Conservation (phyloP, 2,329 filamentous ascomycete genomes). For the Pyrenochaeta sp. region DNA sequence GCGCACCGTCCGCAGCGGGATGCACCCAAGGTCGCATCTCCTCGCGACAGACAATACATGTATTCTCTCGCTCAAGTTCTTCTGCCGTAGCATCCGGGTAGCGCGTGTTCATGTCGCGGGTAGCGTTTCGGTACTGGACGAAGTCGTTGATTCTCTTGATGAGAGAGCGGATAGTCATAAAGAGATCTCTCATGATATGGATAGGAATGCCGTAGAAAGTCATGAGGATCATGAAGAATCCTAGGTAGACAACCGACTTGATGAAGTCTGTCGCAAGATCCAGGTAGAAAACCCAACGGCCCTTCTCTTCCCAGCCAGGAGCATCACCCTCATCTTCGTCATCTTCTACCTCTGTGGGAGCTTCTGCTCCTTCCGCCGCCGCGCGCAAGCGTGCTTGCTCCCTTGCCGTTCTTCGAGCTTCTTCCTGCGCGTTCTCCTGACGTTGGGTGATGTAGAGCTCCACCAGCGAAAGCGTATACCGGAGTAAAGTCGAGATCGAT, state of each 20-base stretch:
- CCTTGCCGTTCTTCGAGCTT: conserved; percentile 50
- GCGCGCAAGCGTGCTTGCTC: conserved; percentile 75
- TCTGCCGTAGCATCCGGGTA: conserved; percentile 91
- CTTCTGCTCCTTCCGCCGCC: conserved; percentile 49
- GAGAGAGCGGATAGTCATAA: conserved; percentile 92
- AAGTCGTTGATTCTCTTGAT: conserved; percentile 88
- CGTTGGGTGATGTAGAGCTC: conserved; percentile 78
- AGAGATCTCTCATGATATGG: conserved; percentile 94
- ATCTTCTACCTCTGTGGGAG: conserved; percentile 63
- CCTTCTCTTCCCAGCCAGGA: conserved; percentile 95
- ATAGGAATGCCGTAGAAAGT: conserved; percentile 95
- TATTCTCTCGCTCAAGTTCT: conserved; percentile 85
- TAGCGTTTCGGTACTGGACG: conserved; percentile 87
- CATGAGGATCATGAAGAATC: conserved; percentile 92
- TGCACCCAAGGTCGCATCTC: conserved; percentile 86
- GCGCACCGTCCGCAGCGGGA: conserved; percentile 52
- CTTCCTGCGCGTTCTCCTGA: conserved; percentile 72
- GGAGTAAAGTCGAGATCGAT: conserved; percentile 78
- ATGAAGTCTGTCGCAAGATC: conserved; percentile 89
- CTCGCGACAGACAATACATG: conserved; percentile 97
- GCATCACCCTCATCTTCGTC: conserved; percentile 94
- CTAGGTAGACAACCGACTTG: conserved; percentile 86
- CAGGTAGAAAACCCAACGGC: conserved; percentile 87
- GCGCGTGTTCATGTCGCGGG: conserved; percentile 87
- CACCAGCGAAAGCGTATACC: conserved; percentile 80